phyloP scores from a whole-genome alignment of 2,329 filamentous ascomycete species.

The Westerdykella sp. region DNA sequence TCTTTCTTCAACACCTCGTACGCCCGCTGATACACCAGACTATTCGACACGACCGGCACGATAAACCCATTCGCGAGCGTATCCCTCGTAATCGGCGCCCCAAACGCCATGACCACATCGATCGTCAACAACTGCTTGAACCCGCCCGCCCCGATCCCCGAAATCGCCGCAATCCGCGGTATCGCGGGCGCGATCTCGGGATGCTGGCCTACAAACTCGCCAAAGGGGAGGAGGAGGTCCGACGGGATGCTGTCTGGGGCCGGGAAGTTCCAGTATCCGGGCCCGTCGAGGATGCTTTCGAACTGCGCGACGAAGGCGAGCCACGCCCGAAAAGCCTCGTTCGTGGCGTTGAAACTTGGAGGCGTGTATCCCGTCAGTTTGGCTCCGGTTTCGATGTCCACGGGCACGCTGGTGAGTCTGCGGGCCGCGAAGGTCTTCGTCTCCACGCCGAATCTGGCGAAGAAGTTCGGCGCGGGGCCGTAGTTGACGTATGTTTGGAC shows the following conservation, averaged over 20 bases:
- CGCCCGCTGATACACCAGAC: conserved; percentile 18
- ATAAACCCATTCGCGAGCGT: conserved; percentile 7
- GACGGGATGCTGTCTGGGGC: conserved; percentile 38
- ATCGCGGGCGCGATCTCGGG: conserved; percentile 10
- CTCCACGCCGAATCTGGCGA: conserved; percentile 40
- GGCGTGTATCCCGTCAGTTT: conserved; percentile 11
- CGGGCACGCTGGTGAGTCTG: conserved; percentile 13
- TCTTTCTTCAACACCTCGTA: conserved; percentile 11
- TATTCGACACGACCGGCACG: conserved; percentile 13
- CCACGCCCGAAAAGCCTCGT: conserved; percentile 14
- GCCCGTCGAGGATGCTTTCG: conserved; percentile 10
- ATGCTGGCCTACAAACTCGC: conserved; percentile 46
- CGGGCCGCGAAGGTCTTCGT: conserved; percentile 3
- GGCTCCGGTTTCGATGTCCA: conserved; percentile 30
- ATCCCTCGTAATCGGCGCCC: conserved; percentile 11
- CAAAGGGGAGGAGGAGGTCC: conserved; percentile 46
- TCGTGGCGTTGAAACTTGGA: conserved; percentile 11
- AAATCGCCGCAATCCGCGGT: conserved; percentile 14
- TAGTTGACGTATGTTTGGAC: conserved; percentile 40
- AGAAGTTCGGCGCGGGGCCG: conserved; percentile 40
- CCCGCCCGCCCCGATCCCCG: conserved; percentile 15
- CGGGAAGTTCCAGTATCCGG: conserved; percentile 21
- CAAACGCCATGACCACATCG: conserved; percentile 16
- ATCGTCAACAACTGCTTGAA: conserved; percentile 12
- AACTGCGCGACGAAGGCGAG: conserved; percentile 14